These are phyloP conservation scores for Aspergillus niger DNA, from an alignment of 2,329 filamentous ascomycete species.

Conservation along the genomic window DNA sequence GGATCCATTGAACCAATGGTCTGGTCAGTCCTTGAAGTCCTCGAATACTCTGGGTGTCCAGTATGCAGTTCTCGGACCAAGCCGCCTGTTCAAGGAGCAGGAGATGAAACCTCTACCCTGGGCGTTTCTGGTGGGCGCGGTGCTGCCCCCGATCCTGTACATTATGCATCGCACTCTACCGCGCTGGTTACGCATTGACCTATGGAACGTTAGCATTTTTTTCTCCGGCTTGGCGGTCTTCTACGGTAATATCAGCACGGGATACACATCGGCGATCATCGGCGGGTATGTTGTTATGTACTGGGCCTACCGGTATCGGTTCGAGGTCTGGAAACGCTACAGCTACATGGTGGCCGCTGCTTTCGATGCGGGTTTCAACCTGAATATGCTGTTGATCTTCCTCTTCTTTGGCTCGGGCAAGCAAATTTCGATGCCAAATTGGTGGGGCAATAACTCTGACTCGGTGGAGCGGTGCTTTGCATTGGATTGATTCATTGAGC, in stretches of 20 bases:
- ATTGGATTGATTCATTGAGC: constrained; percentile 29
- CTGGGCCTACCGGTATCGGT: constrained; percentile 58
- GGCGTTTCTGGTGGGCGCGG: constrained; percentile 36
- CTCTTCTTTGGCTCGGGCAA: constrained; percentile 60
- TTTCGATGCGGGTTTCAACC: constrained; percentile 64
- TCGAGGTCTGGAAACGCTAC: constrained; percentile 61
- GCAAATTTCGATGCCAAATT: constrained; percentile 61
- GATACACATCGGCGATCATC: constrained; percentile 59
- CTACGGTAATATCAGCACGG: constrained; percentile 64
- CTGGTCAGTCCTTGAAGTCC: constrained; percentile 55
- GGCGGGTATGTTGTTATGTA: constrained; percentile 65
- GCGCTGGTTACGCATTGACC: constrained; percentile 51
- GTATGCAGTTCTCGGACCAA: constrained; percentile 58
- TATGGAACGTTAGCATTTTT: constrained; percentile 66
- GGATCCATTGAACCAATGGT: constrained; percentile 64
- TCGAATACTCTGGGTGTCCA: constrained; percentile 60
- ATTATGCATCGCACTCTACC: constrained; percentile 57
- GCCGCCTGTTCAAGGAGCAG: constrained; percentile 29
- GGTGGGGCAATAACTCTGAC: constrained; percentile 63
- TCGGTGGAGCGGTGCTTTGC: constrained; percentile 63
- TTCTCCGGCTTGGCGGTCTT: constrained; percentile 58
- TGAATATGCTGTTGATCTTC: constrained; percentile 64
- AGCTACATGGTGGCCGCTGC: constrained; percentile 64
- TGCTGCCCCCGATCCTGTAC: constrained; percentile 45
- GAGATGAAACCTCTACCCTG: constrained; percentile 35